Conservation (phyloP, 345 rosid genomes). For the Barbarea vulgaris region DNA sequence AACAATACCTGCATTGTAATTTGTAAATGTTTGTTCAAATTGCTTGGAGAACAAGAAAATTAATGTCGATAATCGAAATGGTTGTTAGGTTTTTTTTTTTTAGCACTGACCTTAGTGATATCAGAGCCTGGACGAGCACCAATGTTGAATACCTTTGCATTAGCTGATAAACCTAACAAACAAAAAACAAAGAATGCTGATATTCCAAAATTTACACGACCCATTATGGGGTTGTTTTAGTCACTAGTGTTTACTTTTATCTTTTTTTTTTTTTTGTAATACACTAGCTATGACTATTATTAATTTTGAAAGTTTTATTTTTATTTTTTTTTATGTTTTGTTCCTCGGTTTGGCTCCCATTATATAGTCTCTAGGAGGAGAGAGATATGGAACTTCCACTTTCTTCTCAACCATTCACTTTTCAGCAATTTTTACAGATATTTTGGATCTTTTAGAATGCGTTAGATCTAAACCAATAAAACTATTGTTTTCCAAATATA, state of each 20-base stretch:
- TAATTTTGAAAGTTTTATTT: neutral
- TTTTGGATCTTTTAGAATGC: neutral
- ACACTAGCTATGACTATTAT: slow-evolving; percentile 11
- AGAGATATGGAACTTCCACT: neutral
- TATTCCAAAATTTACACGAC: slow-evolving; percentile 11
- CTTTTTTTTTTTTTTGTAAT: neutral
- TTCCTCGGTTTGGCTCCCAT: slow-evolving; percentile 6
- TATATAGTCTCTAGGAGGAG: slow-evolving; percentile 18
- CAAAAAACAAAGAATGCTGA: slow-evolving; percentile 13
- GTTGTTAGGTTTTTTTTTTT: neutral
- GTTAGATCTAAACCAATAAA: neutral
- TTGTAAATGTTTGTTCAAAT: neutral
- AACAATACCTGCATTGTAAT: slow-evolving; percentile 21
- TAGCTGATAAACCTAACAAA: slow-evolving; percentile 34
- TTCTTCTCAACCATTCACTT: slow-evolving; percentile 17
- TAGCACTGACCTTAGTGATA: slow-evolving; percentile 25
- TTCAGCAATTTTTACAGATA: neutral
- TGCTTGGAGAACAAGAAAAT: slow-evolving; percentile 12
- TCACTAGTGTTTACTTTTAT: slow-evolving; percentile 25
- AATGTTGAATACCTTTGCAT: slow-evolving; percentile 34
- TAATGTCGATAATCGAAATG: neutral
- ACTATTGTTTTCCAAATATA: neutral
- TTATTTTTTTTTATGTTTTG: slow-evolving; percentile 24
- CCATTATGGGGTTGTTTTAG: slow-evolving; percentile 19
- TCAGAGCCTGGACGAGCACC: slow-evolving; percentile 30